These are phyloP conservation scores for Blastobotrys serpentis DNA, from an alignment of 1,139 yeast genomes.

Conservation along the genomic window DNA sequence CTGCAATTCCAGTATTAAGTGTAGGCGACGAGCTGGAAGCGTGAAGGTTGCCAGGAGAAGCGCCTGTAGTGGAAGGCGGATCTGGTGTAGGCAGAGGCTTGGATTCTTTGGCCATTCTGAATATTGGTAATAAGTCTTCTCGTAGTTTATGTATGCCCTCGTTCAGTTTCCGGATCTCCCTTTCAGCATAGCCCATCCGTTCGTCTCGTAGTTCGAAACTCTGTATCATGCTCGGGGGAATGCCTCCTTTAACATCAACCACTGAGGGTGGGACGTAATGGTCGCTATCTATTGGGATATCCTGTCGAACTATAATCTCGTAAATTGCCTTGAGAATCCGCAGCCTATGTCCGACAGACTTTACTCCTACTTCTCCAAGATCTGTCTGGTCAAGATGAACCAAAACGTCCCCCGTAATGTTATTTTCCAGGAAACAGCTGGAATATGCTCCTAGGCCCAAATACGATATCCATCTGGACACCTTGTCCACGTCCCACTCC, in stretches of 20 bases:
- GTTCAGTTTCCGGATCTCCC: constrained; percentile 36
- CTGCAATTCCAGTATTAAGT: constrained; percentile 11
- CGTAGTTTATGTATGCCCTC: constrained; percentile 39
- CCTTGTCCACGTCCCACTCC: constrained; percentile 34
- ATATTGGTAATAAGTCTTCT: constrained; percentile 43
- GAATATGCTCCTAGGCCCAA: constrained; percentile 34
- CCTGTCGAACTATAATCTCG: constrained; percentile 33
- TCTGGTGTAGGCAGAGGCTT: constrained; percentile 47
- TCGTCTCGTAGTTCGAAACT: constrained; percentile 38
- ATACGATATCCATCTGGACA: constrained; percentile 31
- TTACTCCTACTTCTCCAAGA: constrained; percentile 43
- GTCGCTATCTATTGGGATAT: constrained; percentile 33
- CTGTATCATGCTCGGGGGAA: constrained; percentile 20
- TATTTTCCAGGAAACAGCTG: constrained; percentile 35
- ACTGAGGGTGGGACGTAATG: constrained; percentile 36
- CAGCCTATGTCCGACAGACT: constrained; percentile 43
- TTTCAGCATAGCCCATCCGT: constrained; percentile 38
- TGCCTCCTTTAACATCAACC: constrained; percentile 10
- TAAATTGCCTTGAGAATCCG: constrained; percentile 40
- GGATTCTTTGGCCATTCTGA: constrained; percentile 41
- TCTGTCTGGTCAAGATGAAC: constrained; percentile 40
- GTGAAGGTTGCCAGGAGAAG: constrained; percentile 12
- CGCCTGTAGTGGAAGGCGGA: constrained; percentile 21
- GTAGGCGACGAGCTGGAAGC: constrained; percentile 9
- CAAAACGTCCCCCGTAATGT: constrained; percentile 44